Conservation (phyloP, 2,329 filamentous ascomycete genomes). For the Alternaria atra region DNA sequence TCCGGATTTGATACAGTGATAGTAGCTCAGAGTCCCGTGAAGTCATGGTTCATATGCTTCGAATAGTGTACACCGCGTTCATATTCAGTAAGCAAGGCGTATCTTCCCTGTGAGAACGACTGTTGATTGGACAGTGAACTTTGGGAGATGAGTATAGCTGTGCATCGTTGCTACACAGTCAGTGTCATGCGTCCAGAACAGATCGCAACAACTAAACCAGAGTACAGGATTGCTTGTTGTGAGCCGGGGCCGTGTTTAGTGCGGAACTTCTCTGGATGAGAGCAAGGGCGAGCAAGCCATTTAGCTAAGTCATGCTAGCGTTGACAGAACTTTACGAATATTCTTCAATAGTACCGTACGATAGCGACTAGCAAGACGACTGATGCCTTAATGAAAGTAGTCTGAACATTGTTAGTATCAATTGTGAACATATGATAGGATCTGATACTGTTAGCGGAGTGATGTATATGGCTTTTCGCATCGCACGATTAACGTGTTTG, state of each 20-base stretch:
- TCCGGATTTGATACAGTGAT: neutral
- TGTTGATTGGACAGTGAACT: too few species aligned
- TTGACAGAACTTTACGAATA: neutral
- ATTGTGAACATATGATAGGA: neutral
- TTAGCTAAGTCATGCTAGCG: neutral
- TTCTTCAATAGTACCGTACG: neutral
- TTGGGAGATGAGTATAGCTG: neutral
- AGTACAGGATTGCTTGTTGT: neutral
- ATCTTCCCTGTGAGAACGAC: too few species aligned
- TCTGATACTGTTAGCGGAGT: neutral
- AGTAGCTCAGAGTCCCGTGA: neutral
- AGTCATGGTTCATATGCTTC: neutral
- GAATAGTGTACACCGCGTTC: neutral
- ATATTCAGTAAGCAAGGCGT: neutral
- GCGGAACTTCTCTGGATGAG: neutral
- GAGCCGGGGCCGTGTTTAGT: neutral
- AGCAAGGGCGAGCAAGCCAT: neutral
- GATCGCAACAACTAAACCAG: neutral
- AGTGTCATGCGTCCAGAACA: neutral
- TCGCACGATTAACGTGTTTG: slow-evolving; percentile 20
- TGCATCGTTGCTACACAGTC: slow-evolving; percentile 2
- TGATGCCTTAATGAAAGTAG: neutral
- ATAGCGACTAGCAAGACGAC: neutral
- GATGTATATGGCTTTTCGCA: neutral
- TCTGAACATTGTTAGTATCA: neutral